Percentiles rank a stretch among this genome's conserved stretches.
Conservation (phyloP, 2,329 filamentous ascomycete genomes). For the Aspergillus sp. region DNA sequence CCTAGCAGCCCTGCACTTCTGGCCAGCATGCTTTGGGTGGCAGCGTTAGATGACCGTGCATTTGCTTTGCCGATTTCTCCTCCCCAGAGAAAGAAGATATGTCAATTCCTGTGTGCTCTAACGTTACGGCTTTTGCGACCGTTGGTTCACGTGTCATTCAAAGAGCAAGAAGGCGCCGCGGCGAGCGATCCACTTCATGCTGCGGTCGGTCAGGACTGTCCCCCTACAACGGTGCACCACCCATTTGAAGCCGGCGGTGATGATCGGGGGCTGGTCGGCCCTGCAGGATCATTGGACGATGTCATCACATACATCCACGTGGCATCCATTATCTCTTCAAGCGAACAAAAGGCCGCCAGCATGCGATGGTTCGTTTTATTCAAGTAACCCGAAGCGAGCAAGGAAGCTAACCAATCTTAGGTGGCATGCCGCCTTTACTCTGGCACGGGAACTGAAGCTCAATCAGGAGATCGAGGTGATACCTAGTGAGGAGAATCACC, state of each 20-base stretch:
- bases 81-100: conserved; percentile 78
- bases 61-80: conserved; percentile 81
- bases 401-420: conserved; percentile 19
- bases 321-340: conserved; percentile 87
- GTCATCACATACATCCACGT: conserved; percentile 90
- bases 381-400: too few species aligned
- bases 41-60: conserved; percentile 89
- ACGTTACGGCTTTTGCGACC: conserved; percentile 83
- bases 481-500: conserved; percentile 32
- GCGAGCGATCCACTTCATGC: conserved; percentile 48
- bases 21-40: conserved; percentile 95
- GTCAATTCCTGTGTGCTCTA: conserved; percentile 82
- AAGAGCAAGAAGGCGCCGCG: conserved; percentile 48
- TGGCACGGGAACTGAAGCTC: conserved; percentile 83
- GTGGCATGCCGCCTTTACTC: conserved; percentile 91
- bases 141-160: conserved; percentile 72
- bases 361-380: conserved; percentile 65
- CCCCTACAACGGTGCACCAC: conserved; percentile 66
- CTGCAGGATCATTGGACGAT: conserved; percentile 80
- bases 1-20: conserved; percentile 82
- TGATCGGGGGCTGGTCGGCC: conserved; percentile 40
- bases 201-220: conserved; percentile 72
- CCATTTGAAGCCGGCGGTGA: conserved; percentile 60
- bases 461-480: conserved; percentile 69
- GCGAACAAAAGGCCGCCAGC: conserved; percentile 93